Base-by-base conservation (phyloP, 1,284 basidiomycete species). In the Paramarasmius palmivorus region DNA sequence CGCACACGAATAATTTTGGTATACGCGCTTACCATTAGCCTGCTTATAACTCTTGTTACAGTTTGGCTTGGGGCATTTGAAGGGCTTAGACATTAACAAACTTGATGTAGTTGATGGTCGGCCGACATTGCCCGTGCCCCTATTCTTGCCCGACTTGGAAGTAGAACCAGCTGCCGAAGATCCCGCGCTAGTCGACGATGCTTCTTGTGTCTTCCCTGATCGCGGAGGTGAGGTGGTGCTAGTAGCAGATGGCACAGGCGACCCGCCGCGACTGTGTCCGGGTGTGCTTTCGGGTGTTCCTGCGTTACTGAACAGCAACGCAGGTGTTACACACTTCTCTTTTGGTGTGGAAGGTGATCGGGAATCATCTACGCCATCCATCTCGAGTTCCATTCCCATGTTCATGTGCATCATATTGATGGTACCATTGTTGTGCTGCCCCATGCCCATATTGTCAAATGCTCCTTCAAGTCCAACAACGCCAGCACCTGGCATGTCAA, bases 41-140 rank as follows among this genome's bases (percentile, higher is more conserved):
- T 98, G 96, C 79, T 98, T 98, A 82, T 99, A 99, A 42, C 87
- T 88, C 81, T 99, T 99, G 77, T 95, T 95, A 78, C 96, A 99
- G 53, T 97, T 96, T 0, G 92, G 89, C 63, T 96, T 96, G 14
- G 94, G 94, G 77, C 96, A 99, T 59, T 90, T 84, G 86, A 96
- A 99, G 0, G 96, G 96, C 72, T 98, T 98, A 60, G 81, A 87
- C 44, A 75, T 69, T 20, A 59, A 37, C 29, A 59, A 41, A 34
- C 55, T 49, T 29, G 44, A 46, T 15, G 44, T 46, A 14, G 44
- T 46, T n/a, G 44, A 46, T 15, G 44, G 44, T 29, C 44, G 44
- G 19, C 44, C 44, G 1, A 46, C 44, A 19, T 46, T 46, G 14
- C 44, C 44, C 9, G 44, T n/a, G 4, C 44, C 44, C 9, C 44